Evolutionary conservation across 192 early-diverging fungal genomes (phyloP).

Genomic region (Dissophora ornata): DNA sequence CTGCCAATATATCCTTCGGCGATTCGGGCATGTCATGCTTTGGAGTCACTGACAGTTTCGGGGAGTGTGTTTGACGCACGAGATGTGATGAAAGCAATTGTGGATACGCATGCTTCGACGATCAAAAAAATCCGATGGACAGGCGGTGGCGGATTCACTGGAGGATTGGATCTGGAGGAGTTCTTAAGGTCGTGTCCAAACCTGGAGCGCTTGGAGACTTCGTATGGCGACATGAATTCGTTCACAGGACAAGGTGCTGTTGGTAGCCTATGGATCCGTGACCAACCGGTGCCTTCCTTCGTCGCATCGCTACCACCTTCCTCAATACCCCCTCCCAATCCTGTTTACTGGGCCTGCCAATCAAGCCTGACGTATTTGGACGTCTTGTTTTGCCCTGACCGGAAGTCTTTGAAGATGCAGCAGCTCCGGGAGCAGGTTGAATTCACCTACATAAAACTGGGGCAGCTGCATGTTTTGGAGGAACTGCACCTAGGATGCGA

Average conservation of each 20-base stretch:
- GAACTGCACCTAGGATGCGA: conserved; percentile 4
- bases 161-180: not conserved
- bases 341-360: not conserved
- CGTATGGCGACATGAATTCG: not conserved
- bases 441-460: conserved; percentile 3
- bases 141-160: not conserved
- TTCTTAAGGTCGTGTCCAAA: conserved; percentile 6
- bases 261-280: not conserved
- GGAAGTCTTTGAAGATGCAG: not conserved
- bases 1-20: not conserved
- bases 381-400: not conserved
- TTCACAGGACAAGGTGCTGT: not conserved
- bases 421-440: conserved; percentile 4
- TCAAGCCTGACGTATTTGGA: conserved; percentile 5
- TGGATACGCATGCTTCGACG: not conserved
- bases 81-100: not conserved
- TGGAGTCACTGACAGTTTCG: conserved; percentile 1
- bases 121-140: conserved; percentile 11
- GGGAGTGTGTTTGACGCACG: not conserved
- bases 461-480: not conserved
- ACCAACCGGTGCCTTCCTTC: not conserved
- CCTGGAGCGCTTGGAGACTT: not conserved
- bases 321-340: no score
- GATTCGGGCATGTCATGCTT: not conserved
- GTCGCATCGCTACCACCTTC: not conserved